Conservation (phyloP, 805 yeast genomes). For the Cephaloascus albidus region DNA sequence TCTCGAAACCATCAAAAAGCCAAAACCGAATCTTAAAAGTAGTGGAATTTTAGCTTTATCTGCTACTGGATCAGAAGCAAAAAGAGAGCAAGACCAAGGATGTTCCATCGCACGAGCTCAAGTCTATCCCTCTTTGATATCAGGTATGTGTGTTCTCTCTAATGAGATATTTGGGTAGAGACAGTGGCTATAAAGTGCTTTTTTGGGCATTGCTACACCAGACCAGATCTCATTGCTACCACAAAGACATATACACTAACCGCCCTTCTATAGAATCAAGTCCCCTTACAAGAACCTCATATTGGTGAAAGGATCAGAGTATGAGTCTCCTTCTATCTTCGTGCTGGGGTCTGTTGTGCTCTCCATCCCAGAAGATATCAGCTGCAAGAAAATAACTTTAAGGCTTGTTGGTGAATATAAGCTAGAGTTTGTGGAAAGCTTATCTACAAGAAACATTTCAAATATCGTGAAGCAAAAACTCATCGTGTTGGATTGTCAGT, state of each 20-base stretch:
- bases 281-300: conserved; percentile 31
- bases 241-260: no score
- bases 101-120: neutral
- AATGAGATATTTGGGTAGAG: neutral
- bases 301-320: conserved; percentile 32
- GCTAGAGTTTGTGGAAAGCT: conserved; percentile 28
- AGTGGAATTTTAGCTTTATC: no score
- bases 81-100: no score
- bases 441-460: conserved; percentile 14
- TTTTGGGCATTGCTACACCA: neutral
- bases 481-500: conserved; percentile 30
- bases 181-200: neutral
- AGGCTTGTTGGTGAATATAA: conserved; percentile 31
- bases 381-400: conserved; percentile 27
- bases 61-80: no score
- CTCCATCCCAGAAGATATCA: conserved; percentile 30
- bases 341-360: conserved; percentile 39
- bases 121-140: neutral
- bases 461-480: conserved; percentile 27
- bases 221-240: no score
- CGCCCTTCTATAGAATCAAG: conserved; percentile 13
- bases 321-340: conserved; percentile 31
- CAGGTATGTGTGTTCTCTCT: neutral
- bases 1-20: no score
- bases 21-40: no score